Evolutionary conservation across 352 stramenopile species (phyloP).

Genomic region (Aphanomyces invadans): DNA sequence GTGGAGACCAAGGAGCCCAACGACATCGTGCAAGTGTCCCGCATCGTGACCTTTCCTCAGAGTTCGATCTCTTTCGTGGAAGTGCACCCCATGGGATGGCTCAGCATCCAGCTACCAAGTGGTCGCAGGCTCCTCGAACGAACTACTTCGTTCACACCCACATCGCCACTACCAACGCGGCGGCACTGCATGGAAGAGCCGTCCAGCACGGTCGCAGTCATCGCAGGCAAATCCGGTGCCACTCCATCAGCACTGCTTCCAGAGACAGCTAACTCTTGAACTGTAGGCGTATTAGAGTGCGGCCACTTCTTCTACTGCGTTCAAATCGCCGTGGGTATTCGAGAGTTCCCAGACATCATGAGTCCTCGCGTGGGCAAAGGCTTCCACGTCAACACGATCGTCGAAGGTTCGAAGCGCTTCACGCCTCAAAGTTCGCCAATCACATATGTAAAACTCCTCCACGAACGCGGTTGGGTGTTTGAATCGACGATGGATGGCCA

Average conservation of each 20-base stretch:
- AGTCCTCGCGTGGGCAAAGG: constrained; percentile 68
- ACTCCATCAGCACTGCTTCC: not conserved
- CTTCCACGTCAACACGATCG: constrained; percentile 74
- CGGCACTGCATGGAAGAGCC: not conserved
- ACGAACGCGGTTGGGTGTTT: constrained; percentile 79
- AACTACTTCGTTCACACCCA: constrained; percentile 41
- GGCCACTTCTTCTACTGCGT: constrained; percentile 82
- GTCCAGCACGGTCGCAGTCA: constrained; percentile 13
- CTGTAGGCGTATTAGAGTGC: constrained; percentile 39
- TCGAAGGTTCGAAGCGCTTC: constrained; percentile 75
- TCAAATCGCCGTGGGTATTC: constrained; percentile 72
- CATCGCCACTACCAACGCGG: not conserved
- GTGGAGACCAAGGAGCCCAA: constrained; percentile 71
- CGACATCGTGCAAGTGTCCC: constrained; percentile 71
- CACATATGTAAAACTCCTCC: constrained; percentile 75
- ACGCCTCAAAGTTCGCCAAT: constrained; percentile 73
- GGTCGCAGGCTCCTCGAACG: constrained; percentile 66
- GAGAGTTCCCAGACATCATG: constrained; percentile 77
- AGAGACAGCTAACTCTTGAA: not conserved
- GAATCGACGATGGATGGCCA: constrained; percentile 81
- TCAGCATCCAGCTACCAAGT: constrained; percentile 76
- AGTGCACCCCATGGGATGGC: constrained; percentile 75
- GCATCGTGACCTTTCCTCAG: constrained; percentile 58
- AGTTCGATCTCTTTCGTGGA: constrained; percentile 73
- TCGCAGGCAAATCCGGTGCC: constrained; percentile 17